Evolutionary conservation across 225 moss, liverwort and hornwort genomes (phyloP).

Genomic region (Anthoceros angustus): DNA sequence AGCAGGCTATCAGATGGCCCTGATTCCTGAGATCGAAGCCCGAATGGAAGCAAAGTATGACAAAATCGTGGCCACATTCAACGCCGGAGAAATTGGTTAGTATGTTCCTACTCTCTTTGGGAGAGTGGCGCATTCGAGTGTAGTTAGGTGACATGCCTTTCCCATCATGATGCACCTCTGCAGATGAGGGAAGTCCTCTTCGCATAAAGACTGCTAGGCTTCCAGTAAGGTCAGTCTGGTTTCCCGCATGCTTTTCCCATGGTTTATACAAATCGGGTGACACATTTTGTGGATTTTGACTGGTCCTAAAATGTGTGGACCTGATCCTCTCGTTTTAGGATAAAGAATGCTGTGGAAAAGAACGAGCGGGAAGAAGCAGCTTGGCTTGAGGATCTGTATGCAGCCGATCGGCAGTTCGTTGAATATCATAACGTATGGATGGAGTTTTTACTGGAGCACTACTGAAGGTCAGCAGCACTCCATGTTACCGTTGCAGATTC

Average conservation of each 20-base stretch:
- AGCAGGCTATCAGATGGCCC: slow-evolving; percentile 68
- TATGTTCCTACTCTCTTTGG: background rate
- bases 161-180: background rate
- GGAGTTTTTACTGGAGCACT: background rate
- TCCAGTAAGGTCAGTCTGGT: slow-evolving; percentile 29
- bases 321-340: slow-evolving; percentile 20
- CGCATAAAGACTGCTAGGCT: slow-evolving; percentile 28
- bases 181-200: slow-evolving; percentile 35
- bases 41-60: slow-evolving; percentile 63
- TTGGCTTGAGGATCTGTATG: slow-evolving; percentile 75
- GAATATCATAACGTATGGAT: slow-evolving; percentile 60
- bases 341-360: slow-evolving; percentile 70
- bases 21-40: slow-evolving; percentile 76
- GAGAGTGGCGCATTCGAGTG: too few species aligned
- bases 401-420: slow-evolving; percentile 72
- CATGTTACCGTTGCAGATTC: background rate
- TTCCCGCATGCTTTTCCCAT: background rate
- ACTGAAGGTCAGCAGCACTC: background rate
- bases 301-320: background rate
- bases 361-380: slow-evolving; percentile 65
- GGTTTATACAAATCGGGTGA: too few species aligned
- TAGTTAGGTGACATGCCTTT: too few species aligned
- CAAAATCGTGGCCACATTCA: slow-evolving; percentile 48
- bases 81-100: slow-evolving; percentile 71
- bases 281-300: background rate